Conservation (phyloP, 2,329 filamentous ascomycete genomes). For the Ceratocystis lukuohia region DNA sequence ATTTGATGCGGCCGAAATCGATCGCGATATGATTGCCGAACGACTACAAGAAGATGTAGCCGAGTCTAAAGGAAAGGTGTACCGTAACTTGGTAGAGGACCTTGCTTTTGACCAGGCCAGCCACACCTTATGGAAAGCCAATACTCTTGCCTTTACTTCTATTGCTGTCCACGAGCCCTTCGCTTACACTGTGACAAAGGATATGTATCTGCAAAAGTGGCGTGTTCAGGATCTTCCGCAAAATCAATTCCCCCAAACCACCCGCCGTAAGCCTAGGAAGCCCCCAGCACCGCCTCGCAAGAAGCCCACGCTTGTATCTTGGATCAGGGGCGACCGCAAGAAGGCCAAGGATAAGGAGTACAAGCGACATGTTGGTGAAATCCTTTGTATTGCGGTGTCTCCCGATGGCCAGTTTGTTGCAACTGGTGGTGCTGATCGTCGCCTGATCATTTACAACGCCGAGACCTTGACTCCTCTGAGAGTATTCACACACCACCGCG, state of each 20-base stretch:
- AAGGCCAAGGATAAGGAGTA: constrained; percentile 51
- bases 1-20: constrained; percentile 89
- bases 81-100: constrained; percentile 62
- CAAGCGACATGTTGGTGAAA: constrained; percentile 65
- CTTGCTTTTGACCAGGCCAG: constrained; percentile 55
- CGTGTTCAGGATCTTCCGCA: constrained; percentile 55
- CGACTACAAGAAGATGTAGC: constrained; percentile 82
- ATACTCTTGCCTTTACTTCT: constrained; percentile 64
- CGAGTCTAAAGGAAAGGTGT: constrained; percentile 80
- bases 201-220: constrained; percentile 80
- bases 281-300: constrained; percentile 43
- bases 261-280: constrained; percentile 45
- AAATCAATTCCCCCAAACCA: constrained; percentile 46
- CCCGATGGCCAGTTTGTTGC: constrained; percentile 82
- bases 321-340: constrained; percentile 47
- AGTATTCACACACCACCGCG: constrained; percentile 83
- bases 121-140: constrained; percentile 62
- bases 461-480: constrained; percentile 63
- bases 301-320: constrained; percentile 49
- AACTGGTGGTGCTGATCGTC: constrained; percentile 74
- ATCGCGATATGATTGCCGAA: constrained; percentile 82
- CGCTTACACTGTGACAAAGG: constrained; percentile 80
- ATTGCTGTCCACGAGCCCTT: constrained; percentile 68
- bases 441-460: constrained; percentile 79
- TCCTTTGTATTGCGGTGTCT: constrained; percentile 74